Evolutionary conservation across 2,329 filamentous ascomycete species (phyloP).

Genomic region (Aspergillus thermomutatus): DNA sequence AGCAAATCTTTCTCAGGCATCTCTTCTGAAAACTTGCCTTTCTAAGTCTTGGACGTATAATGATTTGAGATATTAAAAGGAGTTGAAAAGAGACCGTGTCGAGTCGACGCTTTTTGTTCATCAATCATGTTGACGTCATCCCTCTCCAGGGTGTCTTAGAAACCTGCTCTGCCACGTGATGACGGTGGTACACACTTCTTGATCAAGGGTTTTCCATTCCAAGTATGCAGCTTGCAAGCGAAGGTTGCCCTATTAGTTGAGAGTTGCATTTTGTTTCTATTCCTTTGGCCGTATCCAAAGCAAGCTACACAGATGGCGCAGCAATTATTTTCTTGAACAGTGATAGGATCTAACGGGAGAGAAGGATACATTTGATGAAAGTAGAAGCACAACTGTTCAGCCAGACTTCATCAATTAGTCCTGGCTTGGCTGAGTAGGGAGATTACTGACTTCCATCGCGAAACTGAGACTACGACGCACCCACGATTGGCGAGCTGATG

Average conservation of each 20-base stretch:
- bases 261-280: too few species aligned
- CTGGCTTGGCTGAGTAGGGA: background rate
- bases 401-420: background rate
- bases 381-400: background rate
- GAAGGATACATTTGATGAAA: background rate
- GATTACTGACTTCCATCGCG: background rate
- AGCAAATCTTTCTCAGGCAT: background rate
- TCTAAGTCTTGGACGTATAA: background rate
- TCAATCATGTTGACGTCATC: constrained; percentile 28
- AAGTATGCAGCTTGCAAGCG: background rate
- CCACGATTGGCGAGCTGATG: background rate
- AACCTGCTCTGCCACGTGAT: background rate
- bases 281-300: too few species aligned
- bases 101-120: background rate
- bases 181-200: background rate
- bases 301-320: too few species aligned
- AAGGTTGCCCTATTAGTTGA: too few species aligned
- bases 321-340: background rate
- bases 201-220: background rate
- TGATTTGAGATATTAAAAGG: background rate
- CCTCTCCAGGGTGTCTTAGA: background rate
- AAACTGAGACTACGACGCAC: background rate
- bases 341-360: background rate
- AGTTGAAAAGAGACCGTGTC: background rate
- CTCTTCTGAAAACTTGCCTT: background rate